These are phyloP conservation scores for Galerina marginata DNA, from an alignment of 768 basidiomycete genomes.

Conservation along the genomic window DNA sequence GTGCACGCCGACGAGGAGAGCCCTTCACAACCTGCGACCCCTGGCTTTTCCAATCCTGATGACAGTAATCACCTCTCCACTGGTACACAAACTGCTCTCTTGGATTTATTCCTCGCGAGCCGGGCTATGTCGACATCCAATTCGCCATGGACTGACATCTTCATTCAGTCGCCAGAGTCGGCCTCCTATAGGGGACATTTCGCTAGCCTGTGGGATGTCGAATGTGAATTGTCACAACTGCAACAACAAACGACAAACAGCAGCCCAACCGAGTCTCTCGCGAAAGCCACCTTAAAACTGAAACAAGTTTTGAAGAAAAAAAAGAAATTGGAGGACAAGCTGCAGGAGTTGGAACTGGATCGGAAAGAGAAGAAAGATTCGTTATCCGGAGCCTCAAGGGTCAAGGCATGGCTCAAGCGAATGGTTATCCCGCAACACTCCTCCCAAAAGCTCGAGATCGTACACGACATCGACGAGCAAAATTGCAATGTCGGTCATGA, in stretches of 20 bases:
- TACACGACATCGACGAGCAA: conserved; percentile 42
- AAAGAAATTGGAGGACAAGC: conserved; percentile 42
- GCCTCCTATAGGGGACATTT: conserved; percentile 38
- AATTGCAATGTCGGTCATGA: conserved; percentile 47
- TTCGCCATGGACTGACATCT: conserved; percentile 45
- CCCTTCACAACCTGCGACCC: conserved; percentile 1
- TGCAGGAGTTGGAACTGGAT: conserved; percentile 32
- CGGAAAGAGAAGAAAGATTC: conserved; percentile 31
- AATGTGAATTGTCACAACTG: conserved; percentile 33
- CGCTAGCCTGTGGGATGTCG: conserved; percentile 31
- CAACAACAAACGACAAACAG: conserved; percentile 19
- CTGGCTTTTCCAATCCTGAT: conserved; percentile 2
- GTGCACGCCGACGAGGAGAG: conserved; percentile 37
- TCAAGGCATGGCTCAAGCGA: conserved; percentile 70
- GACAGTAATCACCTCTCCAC: conserved; percentile 22
- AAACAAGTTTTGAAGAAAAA: conserved; percentile 49
- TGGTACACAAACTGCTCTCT: conserved; percentile 35
- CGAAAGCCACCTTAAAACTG: conserved; percentile 33
- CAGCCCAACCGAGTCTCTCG: conserved; percentile 2
- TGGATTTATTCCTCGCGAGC: conserved; percentile 21
- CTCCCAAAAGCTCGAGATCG: conserved; percentile 41
- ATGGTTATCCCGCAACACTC: conserved; percentile 50
- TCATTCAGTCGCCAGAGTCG: conserved; percentile 38
- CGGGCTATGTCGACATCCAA: conserved; percentile 6
- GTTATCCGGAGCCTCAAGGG: conserved; percentile 47